Evolutionary conservation across 352 stramenopile species (phyloP), one percentile per base, ranked within the genome.

Genomic region (Pythium guiyangense): DNA sequence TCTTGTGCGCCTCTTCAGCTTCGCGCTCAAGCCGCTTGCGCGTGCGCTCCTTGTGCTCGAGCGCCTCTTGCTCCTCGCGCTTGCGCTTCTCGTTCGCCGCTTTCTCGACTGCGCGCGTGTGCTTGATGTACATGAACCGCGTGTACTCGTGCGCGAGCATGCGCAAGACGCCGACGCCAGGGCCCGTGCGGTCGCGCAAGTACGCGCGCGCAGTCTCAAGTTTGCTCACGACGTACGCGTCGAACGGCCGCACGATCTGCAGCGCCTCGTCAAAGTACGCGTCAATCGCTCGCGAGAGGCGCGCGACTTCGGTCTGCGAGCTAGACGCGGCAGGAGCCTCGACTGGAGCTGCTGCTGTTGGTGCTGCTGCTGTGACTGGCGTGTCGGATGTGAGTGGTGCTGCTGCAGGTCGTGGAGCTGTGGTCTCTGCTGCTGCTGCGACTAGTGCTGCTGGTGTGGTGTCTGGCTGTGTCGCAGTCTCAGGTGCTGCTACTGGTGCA

Each of bases 91-190:
- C 79, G 46, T 71, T 73, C 31, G 68, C 64, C 6, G 74, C 83
- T 49, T 90, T 92, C 45, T 89, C 83, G 25, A 79, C 73, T 0
- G 83, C 80, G 12, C 79, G 80, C 18, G 76, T 84, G 67, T 94
- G 84, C 59, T 94, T 94, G 46, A 86, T 73, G 65, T 90, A 89
- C 54, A 94, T 56, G 55, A 90, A 89, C 14, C 82, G 82, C 49
- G 85, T 94, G 70, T 92, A 94, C 59, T 94, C 85, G 39, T 90
- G 75, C 5, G 86, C 74, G 37, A 94, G 68, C 57, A 79, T 83
- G 31, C 74, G 74, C 49, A 94, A 59, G 29, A 92, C 67, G 12
- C 73, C 79, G 15, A 94, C 67, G 1, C 64, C 80, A 0, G 83
- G 85, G 11, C 85, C 85, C 31, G 63, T 85, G 45, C 78, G 74